Percentiles rank a stretch among this genome's conserved stretches.
Evolutionary conservation across 1,284 basidiomycete genomes (phyloP).

Genomic region (Bjerkandera adusta): DNA sequence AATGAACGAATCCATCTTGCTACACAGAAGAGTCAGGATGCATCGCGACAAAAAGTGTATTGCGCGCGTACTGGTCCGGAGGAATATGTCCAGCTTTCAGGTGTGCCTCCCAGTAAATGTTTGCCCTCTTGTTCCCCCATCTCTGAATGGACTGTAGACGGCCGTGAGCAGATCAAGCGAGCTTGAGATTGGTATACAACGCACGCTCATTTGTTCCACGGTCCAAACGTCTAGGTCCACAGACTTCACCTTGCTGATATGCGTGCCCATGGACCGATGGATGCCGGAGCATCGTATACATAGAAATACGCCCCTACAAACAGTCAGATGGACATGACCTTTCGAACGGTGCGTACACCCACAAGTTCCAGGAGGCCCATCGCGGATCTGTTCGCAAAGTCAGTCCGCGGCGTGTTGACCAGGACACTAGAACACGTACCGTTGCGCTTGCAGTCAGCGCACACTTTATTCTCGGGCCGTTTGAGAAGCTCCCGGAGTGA

Average conservation of each 20-base stretch:
- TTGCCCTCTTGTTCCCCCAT: slow-evolving; percentile 94
- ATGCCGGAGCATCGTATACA: slow-evolving; percentile 99
- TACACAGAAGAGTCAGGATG: slow-evolving; percentile 30
- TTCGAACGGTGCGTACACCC: slow-evolving; percentile 26
- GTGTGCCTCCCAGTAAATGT: slow-evolving; percentile 97
- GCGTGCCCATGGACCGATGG: slow-evolving; percentile 97
- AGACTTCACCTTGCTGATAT: slow-evolving; percentile 95
- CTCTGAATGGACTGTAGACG: slow-evolving; percentile 74
- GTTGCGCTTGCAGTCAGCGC: slow-evolving; percentile 92
- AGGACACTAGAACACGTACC: slow-evolving; percentile 66
- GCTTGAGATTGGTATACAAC: slow-evolving; percentile 26
- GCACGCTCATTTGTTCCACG: slow-evolving; percentile 93
- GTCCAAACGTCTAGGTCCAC: slow-evolving; percentile 99
- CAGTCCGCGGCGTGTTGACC: no score
- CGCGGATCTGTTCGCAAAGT: slow-evolving; percentile 70
- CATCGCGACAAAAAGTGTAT: neutral
- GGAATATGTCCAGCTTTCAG: slow-evolving; percentile 91
- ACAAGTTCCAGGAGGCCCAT: slow-evolving; percentile 99
- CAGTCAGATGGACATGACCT: slow-evolving; percentile 12
- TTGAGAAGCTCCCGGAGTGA: slow-evolving; percentile 85
- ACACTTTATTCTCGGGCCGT: slow-evolving; percentile 89
- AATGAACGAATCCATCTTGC: slow-evolving; percentile 98
- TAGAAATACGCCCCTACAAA: slow-evolving; percentile 79
- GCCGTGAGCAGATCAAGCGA: neutral
- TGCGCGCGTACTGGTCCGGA: slow-evolving; percentile 82